These are phyloP conservation scores for Tylopilus intermedius DNA, from an alignment of 768 basidiomycete genomes.

Conservation along the genomic window DNA sequence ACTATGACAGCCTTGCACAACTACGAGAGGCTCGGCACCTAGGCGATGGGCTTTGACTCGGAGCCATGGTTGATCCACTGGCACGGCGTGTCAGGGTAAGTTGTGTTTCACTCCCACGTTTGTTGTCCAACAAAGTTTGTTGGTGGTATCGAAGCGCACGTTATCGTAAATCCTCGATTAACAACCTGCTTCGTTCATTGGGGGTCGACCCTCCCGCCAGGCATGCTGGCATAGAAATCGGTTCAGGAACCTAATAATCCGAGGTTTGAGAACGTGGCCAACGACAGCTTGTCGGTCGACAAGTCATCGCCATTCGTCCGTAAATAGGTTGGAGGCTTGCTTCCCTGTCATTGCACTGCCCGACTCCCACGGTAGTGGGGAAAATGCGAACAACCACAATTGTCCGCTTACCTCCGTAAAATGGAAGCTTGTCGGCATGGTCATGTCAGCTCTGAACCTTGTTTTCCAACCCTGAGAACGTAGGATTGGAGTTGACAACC, in stretches of 20 bases:
- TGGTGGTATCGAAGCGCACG: background rate
- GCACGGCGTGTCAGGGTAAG: background rate
- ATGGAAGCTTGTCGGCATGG: no score
- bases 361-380: background rate
- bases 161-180: background rate
- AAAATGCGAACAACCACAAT: no score
- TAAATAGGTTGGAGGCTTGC: background rate
- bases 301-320: background rate
- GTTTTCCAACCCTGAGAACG: no score
- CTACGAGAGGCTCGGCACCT: no score
- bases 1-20: background rate
- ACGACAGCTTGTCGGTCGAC: background rate
- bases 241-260: background rate
- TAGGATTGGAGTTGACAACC: no score
- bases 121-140: background rate
- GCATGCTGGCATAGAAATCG: background rate
- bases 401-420: no score
- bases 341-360: background rate
- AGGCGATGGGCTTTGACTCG: no score
- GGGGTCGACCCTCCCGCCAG: background rate
- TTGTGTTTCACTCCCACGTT: background rate
- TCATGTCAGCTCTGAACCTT: no score
- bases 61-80: no score
- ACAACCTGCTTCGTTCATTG: background rate
- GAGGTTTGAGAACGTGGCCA: background rate